Evolutionary conservation across 768 basidiomycete genomes (phyloP), one percentile per base, ranked within the genome.

Genomic region (Mycena filopes): DNA sequence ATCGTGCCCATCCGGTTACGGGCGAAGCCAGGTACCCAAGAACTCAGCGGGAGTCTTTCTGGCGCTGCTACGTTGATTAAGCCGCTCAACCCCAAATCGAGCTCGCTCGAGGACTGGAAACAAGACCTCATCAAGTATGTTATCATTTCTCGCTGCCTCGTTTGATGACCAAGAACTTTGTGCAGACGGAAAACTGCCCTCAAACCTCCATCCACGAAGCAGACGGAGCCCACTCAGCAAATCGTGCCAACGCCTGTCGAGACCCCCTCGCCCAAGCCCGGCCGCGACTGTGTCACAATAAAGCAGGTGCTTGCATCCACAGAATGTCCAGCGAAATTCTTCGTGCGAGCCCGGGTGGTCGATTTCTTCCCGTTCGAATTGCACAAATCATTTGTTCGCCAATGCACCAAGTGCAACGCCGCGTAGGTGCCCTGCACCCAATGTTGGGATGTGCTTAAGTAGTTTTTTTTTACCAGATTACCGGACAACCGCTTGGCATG

Each of bases 341-440:
- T 74, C 41, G 72, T 90, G 25, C 69, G 77, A 12, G 89, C 85
- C 8, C 84, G 83, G 21, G 80, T 83, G 3, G 70, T 85, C 11
- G 87, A 89, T 69, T 90, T 85, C 70, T 83, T 81, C 68, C 91
- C 91, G 1, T 76, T 81, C 33, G 70, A 80, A 29, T 69, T 90
- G 29, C 67, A 75, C 28, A 81, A 89, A 18, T 86, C 82, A 18
- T 81, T 84, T 38, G 76, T 79, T 26, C 75, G 84, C 38, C 76
- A 77, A 41, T 93, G 90, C 73, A 79, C 77, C 9, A 81, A 80
- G 4, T 92, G 91, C 74, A 70, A 82, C 10, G 70, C 77, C 55
- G 75, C 80, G 91, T 90, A 65, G 70, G 82, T 73, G 31, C 42
- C 29, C 54, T 11, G 31, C 2, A 18, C 55, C 5, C 41, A 11